Conservation (phyloP, 176 grass and related monocot species). For the Paspalum vaginatum region DNA sequence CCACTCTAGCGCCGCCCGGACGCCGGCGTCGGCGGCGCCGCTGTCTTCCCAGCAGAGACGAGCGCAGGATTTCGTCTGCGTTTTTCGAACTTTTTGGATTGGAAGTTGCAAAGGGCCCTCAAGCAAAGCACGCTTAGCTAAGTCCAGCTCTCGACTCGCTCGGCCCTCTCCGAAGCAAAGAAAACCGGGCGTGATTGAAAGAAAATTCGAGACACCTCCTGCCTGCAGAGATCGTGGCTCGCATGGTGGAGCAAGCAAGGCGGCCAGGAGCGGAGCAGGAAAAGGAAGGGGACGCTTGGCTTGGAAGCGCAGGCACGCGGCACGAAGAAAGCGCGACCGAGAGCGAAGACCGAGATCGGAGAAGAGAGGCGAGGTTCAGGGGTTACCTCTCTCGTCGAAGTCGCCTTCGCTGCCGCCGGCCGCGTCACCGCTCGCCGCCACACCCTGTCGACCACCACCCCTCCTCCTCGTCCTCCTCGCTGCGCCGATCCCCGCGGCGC, state of each 20-base stretch:
- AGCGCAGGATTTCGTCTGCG: not conserved
- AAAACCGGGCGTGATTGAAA: not conserved
- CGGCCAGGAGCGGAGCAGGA: not conserved
- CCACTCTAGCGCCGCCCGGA: not conserved
- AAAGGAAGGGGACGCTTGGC: slow-evolving; percentile 36
- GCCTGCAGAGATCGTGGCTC: not conserved
- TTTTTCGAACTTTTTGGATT: not conserved
- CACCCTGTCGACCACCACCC: not conserved
- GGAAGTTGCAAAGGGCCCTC: too few species aligned
- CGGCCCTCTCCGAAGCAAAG: not conserved
- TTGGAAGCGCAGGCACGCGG: slow-evolving; percentile 35
- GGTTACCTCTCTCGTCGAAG: slow-evolving; percentile 42
- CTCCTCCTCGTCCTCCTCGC: slow-evolving; percentile 24
- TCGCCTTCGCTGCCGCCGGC: slow-evolving; percentile 21
- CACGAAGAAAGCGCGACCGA: not conserved
- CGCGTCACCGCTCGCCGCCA: not conserved
- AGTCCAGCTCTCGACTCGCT: not conserved
- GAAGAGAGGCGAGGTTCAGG: not conserved
- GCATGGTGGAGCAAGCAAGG: not conserved
- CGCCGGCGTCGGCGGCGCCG: slow-evolving; percentile 29
- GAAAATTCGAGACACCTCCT: not conserved
- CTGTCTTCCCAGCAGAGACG: not conserved
- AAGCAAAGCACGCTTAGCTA: not conserved
- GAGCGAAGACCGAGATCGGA: not conserved
- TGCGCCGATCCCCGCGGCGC: slow-evolving; percentile 42